Base-by-base conservation (phyloP, 805 yeast species). In the Ascoidea asiatica region DNA sequence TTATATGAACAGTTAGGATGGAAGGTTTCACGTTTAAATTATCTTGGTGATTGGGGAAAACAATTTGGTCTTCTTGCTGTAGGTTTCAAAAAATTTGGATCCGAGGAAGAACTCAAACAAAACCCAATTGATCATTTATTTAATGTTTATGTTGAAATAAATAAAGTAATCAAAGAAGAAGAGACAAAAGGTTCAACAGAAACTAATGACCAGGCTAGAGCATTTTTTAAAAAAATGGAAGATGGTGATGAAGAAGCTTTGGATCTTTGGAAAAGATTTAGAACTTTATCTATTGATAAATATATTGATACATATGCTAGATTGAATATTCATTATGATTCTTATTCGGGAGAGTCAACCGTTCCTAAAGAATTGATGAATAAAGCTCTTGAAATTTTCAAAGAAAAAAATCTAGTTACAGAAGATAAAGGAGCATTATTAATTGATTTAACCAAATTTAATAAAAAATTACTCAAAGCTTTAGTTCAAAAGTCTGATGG, bases 11-110 rank as follows among this genome's bases (percentile, higher is more conserved):
- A 77, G 53, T 70, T 81, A 46, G 98, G 97, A 41, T 92, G 90
- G 85, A 75, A 86, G n/a, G 98, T 92, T 40, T 66, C 74, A 53
- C 77, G 97, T 66, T 73, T 90, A 70, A 92, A 92, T 70, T 92
- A 92, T 65, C 72, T 92, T 53, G 99, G 99, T 57, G 99, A 92
- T 66, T 92, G 98, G 98, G 99, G 99, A 46, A 92, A 92, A 66
- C 99, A 92, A 69, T 92, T 90, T 58, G 99, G 98, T 64, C 63
- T 92, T 40, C 72, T 92, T 54, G 98, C 97, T 21, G 82, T 92
- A 50, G 99, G 97, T 41, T 92, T 81, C 63, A 75, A 77, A 46
- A 78, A 75, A 57, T 92, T 83, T 59, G 99, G 99, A 42, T 64
- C 72, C 50, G 95, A 82, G 60, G 84, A 79, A 56, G 66, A 67